These are phyloP conservation scores for Xylariales sp. DNA, from an alignment of 2,329 filamentous ascomycete genomes.

Conservation along the genomic window DNA sequence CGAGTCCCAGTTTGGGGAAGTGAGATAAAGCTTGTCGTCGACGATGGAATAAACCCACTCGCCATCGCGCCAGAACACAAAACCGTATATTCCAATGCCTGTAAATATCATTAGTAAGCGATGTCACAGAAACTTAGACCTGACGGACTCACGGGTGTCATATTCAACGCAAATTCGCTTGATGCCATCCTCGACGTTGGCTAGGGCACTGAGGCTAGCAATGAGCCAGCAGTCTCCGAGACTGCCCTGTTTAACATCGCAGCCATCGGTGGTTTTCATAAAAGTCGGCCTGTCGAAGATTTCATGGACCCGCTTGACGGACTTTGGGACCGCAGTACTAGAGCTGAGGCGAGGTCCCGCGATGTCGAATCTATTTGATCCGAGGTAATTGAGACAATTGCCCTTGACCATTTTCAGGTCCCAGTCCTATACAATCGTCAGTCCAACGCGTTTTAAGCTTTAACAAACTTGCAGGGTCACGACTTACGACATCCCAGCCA, in stretches of 20 bases:
- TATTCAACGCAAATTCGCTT: slow-evolving; percentile 71
- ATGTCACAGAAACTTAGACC: neutral
- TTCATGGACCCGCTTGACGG: slow-evolving; percentile 70
- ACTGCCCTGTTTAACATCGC: slow-evolving; percentile 72
- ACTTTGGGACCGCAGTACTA: slow-evolving; percentile 56
- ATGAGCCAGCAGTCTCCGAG: slow-evolving; percentile 84
- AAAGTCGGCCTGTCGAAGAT: slow-evolving; percentile 73
- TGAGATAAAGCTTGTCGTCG: slow-evolving; percentile 84
- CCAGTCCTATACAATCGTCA: too few relatives aligned
- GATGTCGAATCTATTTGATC: slow-evolving; percentile 47
- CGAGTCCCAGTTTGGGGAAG: slow-evolving; percentile 77
- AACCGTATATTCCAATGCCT: slow-evolving; percentile 79
- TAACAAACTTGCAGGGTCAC: slow-evolving; percentile 22
- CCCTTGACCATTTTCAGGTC: slow-evolving; percentile 63
- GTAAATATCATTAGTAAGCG: slow-evolving; percentile 37
- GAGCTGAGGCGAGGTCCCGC: slow-evolving; percentile 38
- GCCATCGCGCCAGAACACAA: slow-evolving; percentile 82
- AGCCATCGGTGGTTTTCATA: slow-evolving; percentile 58
- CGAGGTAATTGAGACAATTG: slow-evolving; percentile 49
- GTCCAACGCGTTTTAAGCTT: too few relatives aligned
- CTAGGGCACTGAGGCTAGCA: slow-evolving; percentile 70
- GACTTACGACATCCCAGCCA: slow-evolving; percentile 52
- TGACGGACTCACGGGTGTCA: slow-evolving; percentile 47
- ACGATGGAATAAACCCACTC: slow-evolving; percentile 91
- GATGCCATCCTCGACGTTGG: slow-evolving; percentile 67